Conservation (phyloP, 2,329 filamentous ascomycete species). For the Hirsutella rhossiliensis region DNA sequence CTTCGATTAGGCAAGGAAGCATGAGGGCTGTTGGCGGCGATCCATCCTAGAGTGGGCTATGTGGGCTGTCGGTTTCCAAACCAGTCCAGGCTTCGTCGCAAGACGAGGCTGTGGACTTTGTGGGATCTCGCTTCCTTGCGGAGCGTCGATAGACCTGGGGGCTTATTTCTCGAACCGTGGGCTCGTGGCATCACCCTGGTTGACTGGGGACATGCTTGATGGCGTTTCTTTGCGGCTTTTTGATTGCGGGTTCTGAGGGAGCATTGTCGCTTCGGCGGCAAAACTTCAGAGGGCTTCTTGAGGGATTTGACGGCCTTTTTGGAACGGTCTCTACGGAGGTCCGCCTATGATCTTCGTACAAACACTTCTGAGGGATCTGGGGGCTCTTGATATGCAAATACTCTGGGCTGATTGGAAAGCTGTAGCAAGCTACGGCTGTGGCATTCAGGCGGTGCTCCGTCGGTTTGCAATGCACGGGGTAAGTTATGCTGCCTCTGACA, state of each 20-base stretch:
- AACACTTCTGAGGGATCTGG: constrained; percentile 26
- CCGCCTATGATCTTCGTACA: constrained; percentile 8
- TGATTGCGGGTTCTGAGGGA: constrained; percentile 16
- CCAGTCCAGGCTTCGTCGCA: constrained; percentile 18
- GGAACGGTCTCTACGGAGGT: not conserved
- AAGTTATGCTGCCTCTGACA: not conserved
- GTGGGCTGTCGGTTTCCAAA: constrained; percentile 46
- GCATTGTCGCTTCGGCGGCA: constrained; percentile 12
- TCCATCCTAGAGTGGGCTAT: constrained; percentile 28
- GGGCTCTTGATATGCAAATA: constrained; percentile 16
- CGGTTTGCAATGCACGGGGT: not conserved
- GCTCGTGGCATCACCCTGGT: constrained; percentile 20
- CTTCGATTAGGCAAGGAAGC: constrained; percentile 36
- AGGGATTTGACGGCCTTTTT: constrained; percentile 24
- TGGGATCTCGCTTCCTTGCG: constrained; percentile 29
- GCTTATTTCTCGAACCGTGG: constrained; percentile 30
- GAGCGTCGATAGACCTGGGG: constrained; percentile 43
- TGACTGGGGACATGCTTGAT: constrained; percentile 3
- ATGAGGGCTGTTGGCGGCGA: constrained; percentile 33
- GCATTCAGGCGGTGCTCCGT: not conserved
- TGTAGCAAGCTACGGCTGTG: not conserved
- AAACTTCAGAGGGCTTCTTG: constrained; percentile 22
- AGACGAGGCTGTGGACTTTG: constrained; percentile 37
- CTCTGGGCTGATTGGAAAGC: constrained; percentile 3
- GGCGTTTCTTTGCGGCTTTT: constrained; percentile 16